Base-by-base conservation (phyloP, 164 flowering plant species). In the Brasenia schreberi region DNA sequence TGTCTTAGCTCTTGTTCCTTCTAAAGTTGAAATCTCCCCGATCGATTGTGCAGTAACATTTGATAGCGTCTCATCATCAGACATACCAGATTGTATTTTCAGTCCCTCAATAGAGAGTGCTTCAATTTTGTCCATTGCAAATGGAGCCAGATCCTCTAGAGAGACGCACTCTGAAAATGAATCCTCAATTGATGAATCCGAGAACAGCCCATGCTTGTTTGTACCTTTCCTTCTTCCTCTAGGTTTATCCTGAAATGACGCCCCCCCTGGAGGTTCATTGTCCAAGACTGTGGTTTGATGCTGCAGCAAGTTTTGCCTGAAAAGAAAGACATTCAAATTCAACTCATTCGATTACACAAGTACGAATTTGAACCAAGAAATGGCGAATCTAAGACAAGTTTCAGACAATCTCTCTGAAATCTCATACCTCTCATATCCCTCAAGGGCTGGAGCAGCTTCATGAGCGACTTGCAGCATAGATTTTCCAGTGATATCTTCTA, bases 51-150 rank as follows among this genome's bases (percentile, higher is more conserved):
- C 76, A 63, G 74, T 80, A 53, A 90, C 83, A 64, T 87, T 94
- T 65, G 97, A 81, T 43, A 97, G 89, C 23, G 90, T 88, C 62
- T 87, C 92, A 66, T 81, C 85, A 62, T 81, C 81, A 0, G 93
- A 81, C 97, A 87, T 81, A 70, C 96, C 96, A 14, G 96, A 81
- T 67, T 91, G 96, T 74, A 88, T 88, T 77, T 89, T 91, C 78
- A 94, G 79, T 5, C 97, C 99, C 75, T 94, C 99, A 11, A 94
- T 78, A 39, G 96, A 82, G 64, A 91, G 96, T 61, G 89, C 96
- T 81, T 91, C 99, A 66, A 94, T 85, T 74, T 88, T 89, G 70
- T 91, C 96, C 91, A 89, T 83, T 53, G 94, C 99, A 70, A 89
- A 74, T 42, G 96, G 96, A 75, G 96, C 96, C 71, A 94, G 90